Evolutionary conservation across 768 basidiomycete genomes (phyloP).

Genomic region (Lactifluus pinguis): DNA sequence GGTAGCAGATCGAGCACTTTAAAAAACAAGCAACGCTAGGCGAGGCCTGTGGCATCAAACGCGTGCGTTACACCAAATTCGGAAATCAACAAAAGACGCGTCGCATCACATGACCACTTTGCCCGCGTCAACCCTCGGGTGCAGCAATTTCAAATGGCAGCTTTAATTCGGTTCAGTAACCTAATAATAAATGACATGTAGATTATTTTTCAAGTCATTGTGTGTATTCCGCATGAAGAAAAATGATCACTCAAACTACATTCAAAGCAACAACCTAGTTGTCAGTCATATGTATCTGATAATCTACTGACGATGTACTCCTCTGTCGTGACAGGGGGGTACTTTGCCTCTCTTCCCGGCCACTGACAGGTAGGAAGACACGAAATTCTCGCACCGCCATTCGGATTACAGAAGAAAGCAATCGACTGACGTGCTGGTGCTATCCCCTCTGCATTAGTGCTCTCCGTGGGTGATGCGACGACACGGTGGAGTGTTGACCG

Average conservation of each 20-base stretch:
- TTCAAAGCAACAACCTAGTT: neutral
- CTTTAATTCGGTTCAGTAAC: no score
- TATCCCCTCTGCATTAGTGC: slow-evolving; percentile 41
- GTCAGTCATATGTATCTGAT: slow-evolving; percentile 42
- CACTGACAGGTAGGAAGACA: slow-evolving; percentile 57
- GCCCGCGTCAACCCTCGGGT: no score
- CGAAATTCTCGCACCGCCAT: slow-evolving; percentile 54
- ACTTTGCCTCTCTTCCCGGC: slow-evolving; percentile 49
- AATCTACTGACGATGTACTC: slow-evolving; percentile 70
- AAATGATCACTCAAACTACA: no score
- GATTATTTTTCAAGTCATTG: no score
- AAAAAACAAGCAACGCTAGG: neutral
- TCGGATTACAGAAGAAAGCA: slow-evolving; percentile 84
- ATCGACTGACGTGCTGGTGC: slow-evolving; percentile 69
- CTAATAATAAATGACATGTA: no score
- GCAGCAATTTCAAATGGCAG: no score
- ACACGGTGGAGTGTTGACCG: slow-evolving; percentile 79
- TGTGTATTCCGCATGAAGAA: no score
- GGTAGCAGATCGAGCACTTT: neutral
- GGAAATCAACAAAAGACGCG: slow-evolving; percentile 18
- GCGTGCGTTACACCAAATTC: neutral
- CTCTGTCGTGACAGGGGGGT: slow-evolving; percentile 62
- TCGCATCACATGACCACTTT: slow-evolving; percentile 16
- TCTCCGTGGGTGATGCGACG: slow-evolving; percentile 55
- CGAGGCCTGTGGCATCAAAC: no score